A percentile compares a stretch with the other conserved stretches of the same genome.
These are phyloP conservation scores for Cladobotryum protrusum DNA, from an alignment of 2,329 filamentous ascomycete genomes.

Conservation along the genomic window DNA sequence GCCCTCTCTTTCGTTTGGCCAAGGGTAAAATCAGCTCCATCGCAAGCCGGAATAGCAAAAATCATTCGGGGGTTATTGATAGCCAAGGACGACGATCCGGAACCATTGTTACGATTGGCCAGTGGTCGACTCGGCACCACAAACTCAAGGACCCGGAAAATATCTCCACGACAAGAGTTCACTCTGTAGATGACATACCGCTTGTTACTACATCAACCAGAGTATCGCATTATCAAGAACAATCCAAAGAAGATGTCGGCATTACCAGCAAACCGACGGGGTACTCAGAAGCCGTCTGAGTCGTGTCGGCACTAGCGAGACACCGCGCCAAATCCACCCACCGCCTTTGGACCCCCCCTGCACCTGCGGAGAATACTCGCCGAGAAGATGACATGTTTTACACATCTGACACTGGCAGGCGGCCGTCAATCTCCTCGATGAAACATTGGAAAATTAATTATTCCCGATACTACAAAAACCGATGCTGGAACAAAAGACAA, in stretches of 20 bases:
- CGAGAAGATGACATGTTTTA: too few species aligned
- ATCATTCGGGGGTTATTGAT: conserved; percentile 7
- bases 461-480: too few species aligned
- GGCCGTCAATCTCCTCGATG: too few species aligned
- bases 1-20: conserved; percentile 17
- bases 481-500: too few species aligned
- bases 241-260: background rate
- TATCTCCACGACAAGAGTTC: conserved; percentile 14
- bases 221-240: background rate
- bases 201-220: conserved; percentile 13
- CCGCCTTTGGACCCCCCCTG: too few species aligned
- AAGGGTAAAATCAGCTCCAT: conserved; percentile 15
- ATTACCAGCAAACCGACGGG: background rate
- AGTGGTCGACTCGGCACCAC: conserved; percentile 6
- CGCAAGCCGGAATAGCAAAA: conserved; percentile 6
- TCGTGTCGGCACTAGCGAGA: too few species aligned
- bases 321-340: too few species aligned
- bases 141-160: conserved; percentile 17
- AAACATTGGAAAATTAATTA: too few species aligned
- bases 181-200: conserved; percentile 20
- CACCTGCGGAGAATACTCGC: too few species aligned
- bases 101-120: background rate
- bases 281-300: background rate
- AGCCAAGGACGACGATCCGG: background rate
- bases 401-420: too few species aligned